These are phyloP conservation scores for Alternaria brassicae DNA, from an alignment of 2,329 filamentous ascomycete genomes.

Conservation along the genomic window DNA sequence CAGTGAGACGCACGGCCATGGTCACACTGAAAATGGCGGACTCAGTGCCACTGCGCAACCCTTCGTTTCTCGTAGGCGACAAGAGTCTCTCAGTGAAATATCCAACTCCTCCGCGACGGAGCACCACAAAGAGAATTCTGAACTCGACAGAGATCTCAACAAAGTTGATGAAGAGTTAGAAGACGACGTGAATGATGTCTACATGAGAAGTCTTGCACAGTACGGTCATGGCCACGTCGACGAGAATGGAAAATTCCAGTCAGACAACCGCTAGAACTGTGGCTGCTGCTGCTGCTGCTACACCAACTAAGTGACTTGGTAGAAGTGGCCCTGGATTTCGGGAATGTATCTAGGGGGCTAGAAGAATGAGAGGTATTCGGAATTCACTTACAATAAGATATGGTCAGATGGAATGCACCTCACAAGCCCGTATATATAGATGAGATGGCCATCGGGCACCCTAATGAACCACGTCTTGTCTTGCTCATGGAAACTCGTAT, in stretches of 20 bases:
- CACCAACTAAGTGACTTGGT: not conserved
- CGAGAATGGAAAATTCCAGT: not conserved
- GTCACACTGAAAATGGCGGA: conserved; percentile 26
- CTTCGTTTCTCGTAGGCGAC: conserved; percentile 10
- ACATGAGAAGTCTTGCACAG: not conserved
- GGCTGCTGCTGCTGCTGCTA: too few species aligned
- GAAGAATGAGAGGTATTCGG: not conserved
- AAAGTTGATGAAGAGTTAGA: not conserved
- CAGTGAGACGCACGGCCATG: conserved; percentile 39
- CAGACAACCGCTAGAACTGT: not conserved
- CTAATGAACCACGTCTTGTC: not conserved
- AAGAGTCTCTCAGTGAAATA: conserved; percentile 23
- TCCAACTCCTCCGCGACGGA: conserved; percentile 17
- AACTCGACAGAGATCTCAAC: not conserved
- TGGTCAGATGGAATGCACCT: not conserved
- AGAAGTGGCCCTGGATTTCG: not conserved
- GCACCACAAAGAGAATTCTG: conserved; percentile 11
- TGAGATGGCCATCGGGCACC: not conserved
- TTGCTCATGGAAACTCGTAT: not conserved
- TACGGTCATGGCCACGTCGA: not conserved
- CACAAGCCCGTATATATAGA: conserved; percentile 3
- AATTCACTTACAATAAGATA: not conserved
- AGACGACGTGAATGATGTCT: not conserved
- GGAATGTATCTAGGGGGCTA: not conserved
- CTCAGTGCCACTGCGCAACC: conserved; percentile 39